Evolutionary conservation across 73 alveolate genomes (phyloP), one percentile per base, ranked within the genome.

Genomic region (Effrenium voratum): DNA sequence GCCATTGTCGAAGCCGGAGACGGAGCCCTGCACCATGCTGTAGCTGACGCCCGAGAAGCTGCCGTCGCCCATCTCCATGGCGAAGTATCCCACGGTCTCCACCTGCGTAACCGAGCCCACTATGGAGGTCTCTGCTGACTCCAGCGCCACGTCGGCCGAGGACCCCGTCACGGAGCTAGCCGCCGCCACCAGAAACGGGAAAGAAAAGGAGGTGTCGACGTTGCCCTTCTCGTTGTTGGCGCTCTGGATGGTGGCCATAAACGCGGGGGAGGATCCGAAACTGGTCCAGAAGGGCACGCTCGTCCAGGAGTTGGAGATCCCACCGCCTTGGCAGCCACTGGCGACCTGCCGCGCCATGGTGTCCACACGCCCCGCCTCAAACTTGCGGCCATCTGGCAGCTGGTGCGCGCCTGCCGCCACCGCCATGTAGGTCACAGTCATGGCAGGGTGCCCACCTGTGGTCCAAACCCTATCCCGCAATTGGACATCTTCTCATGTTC

Each of bases 171-270:
- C 28, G 30, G 57, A 3, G 5, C 8, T 4, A 6, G 45, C 40
- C 3, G 59, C 81, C 12, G 75, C 80, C 0, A 59, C 26, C 43
- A 84, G 43, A 79, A 79, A 84, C 15, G 93, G 93, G 43, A 13
- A 10, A 1, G 93, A 84, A n/a, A 44, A 41, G 12, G 41, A 10
- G 10, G 28, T 41, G 24, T 79, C 63, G 0, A 84, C 81, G 3
- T 30, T 41, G n/a, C 93, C 93, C 28, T n/a, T 46, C 59, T 84
- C 93, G 93, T 84, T 84, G 93, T 84, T 34, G 80, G 77, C 93
- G 3, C 81, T 84, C 70, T 55, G 93, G 59, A 84, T 16, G 45
- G 45, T 60, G 59, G 66, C 16, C 93, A 84, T 45, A 24, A 84
- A 12, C 34, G 66, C 93, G 6, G 93, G 93, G 10, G 80, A 43